Conservation (phyloP, 208 protist genomes). For the Crithidia thermophila region DNA sequence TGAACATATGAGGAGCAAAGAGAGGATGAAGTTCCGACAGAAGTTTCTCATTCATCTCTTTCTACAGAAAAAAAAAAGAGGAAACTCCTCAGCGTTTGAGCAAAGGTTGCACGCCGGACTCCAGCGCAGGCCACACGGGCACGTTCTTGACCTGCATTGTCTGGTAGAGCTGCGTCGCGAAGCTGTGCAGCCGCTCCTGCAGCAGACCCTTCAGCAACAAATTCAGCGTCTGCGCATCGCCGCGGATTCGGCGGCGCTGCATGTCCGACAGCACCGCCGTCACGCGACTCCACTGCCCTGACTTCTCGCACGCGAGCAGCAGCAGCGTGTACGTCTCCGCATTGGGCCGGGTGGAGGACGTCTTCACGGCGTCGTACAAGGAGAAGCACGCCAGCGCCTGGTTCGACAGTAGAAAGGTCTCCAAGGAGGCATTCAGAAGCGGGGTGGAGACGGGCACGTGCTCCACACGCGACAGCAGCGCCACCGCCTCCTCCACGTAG, state of each 20-base stretch:
- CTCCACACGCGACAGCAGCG: constrained; percentile 62
- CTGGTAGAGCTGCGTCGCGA: constrained; percentile 69
- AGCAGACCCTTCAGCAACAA: constrained; percentile 84
- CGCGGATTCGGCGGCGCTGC: constrained; percentile 71
- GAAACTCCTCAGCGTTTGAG: constrained; percentile 1
- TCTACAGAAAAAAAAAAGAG: neutral
- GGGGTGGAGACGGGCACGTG: constrained; percentile 72
- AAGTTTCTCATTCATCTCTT: too few species aligned
- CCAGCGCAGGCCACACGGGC: constrained; percentile 78
- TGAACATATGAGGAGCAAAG: too few species aligned
- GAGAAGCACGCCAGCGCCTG: constrained; percentile 79
- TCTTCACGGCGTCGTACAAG: constrained; percentile 49
- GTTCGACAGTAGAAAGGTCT: constrained; percentile 74
- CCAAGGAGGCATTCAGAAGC: constrained; percentile 80
- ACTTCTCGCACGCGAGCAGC: constrained; percentile 79
- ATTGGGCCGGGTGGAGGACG: constrained; percentile 35
- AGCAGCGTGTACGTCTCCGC: constrained; percentile 85
- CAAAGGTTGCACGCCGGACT: constrained; percentile 40
- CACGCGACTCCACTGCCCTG: constrained; percentile 64
- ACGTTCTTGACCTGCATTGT: constrained; percentile 79
- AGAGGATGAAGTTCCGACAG: too few species aligned
- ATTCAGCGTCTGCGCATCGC: constrained; percentile 77
- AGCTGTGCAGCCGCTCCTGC: constrained; percentile 60
- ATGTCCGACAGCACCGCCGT: constrained; percentile 76
- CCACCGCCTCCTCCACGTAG: constrained; percentile 80